phyloP scores from a whole-genome alignment of 2,329 filamentous ascomycete species.

The Zasmidium citrigriseum region DNA sequence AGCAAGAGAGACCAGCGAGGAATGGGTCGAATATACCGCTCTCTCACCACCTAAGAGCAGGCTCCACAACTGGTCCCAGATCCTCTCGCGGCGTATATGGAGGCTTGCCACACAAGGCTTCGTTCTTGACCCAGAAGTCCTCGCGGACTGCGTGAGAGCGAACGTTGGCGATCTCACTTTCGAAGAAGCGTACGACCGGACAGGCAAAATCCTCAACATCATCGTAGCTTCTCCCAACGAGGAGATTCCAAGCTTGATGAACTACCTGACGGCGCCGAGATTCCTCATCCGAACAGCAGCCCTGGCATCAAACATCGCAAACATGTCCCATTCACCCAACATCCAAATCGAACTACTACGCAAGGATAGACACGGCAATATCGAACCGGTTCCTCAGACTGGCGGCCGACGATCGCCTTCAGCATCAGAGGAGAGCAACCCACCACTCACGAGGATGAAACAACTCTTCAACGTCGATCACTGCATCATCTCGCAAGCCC shows the following conservation, averaged over 20 bases:
- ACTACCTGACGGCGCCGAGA: conserved; percentile 90
- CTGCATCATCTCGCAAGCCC: conserved; percentile 89
- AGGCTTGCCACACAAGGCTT: conserved; percentile 77
- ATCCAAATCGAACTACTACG: conserved; percentile 62
- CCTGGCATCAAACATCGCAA: conserved; percentile 73
- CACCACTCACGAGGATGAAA: conserved; percentile 69
- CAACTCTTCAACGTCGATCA: conserved; percentile 93
- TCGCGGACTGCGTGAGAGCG: conserved; percentile 80
- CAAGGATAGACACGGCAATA: conserved; percentile 72
- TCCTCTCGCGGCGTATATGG: conserved; percentile 64
- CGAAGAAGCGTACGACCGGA: conserved; percentile 84
- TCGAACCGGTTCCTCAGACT: conserved; percentile 37
- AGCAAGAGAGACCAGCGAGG: conserved; percentile 48
- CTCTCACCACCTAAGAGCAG: conserved; percentile 69
- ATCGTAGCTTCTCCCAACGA: conserved; percentile 77
- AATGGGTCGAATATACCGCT: conserved; percentile 59
- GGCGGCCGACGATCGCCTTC: conserved; percentile 55
- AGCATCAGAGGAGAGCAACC: conserved; percentile 67
- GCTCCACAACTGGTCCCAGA: conserved; percentile 47
- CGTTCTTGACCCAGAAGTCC: conserved; percentile 76
- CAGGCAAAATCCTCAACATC: conserved; percentile 87
- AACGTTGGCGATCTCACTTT: conserved; percentile 91
- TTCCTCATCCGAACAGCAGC: conserved; percentile 85
- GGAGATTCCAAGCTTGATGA: conserved; percentile 81
- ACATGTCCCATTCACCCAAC: conserved; percentile 66